phyloP scores from a whole-genome alignment of 306 rosid species.

The Betula pendula region DNA sequence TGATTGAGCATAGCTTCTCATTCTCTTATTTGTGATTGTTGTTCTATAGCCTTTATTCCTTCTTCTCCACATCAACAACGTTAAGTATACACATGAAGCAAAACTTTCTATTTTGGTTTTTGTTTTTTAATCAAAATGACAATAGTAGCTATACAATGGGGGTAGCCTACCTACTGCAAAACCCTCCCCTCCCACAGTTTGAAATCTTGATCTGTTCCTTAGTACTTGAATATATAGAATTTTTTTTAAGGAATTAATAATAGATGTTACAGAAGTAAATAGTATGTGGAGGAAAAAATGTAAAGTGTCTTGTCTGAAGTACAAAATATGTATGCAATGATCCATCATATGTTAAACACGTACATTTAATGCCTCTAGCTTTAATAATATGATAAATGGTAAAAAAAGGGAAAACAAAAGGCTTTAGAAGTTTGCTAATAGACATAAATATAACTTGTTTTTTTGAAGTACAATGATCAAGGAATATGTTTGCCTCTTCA shows the following conservation, averaged over 20 bases:
- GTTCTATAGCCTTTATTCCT: neutral
- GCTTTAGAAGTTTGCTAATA: neutral
- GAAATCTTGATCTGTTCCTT: neutral
- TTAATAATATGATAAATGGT: neutral
- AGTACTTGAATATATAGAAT: neutral
- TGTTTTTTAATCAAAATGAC: neutral
- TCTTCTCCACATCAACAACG: neutral
- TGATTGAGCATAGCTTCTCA: neutral
- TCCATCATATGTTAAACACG: neutral
- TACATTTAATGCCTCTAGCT: neutral
- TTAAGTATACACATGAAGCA: neutral
- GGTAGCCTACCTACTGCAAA: neutral
- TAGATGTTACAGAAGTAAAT: neutral
- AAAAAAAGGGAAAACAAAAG: neutral
- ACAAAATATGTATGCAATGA: neutral
- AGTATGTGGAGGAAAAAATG: neutral
- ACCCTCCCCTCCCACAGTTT: neutral
- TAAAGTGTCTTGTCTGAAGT: neutral
- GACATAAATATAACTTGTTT: neutral
- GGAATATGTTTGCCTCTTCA: neutral
- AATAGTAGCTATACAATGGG: neutral
- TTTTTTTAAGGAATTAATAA: neutral
- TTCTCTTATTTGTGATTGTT: neutral
- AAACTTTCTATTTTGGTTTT: neutral
- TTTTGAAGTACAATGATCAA: neutral